Percentiles rank a stretch among this genome's conserved stretches.
Evolutionary conservation across 1,284 basidiomycete species (phyloP).

Genomic region (Xerocomus nothofagi): DNA sequence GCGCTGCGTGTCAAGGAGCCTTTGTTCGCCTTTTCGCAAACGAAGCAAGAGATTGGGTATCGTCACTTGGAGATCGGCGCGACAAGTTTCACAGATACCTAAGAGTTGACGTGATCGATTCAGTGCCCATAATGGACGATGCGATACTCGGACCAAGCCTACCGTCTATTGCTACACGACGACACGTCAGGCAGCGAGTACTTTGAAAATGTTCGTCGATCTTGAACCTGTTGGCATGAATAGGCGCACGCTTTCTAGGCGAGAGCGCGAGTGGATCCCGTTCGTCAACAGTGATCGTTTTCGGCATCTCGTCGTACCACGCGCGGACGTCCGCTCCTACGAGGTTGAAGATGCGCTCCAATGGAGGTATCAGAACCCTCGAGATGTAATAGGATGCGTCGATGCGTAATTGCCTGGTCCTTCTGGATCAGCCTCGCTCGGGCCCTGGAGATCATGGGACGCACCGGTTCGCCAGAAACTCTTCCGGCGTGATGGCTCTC

Average conservation of each 20-base stretch:
- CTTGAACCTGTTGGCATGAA: constrained; percentile 40
- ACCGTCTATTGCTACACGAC: constrained; percentile 57
- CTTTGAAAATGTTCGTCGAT: constrained; percentile 80
- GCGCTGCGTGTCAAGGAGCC: constrained; percentile 56
- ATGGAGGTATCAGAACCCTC: constrained; percentile 83
- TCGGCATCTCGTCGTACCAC: constrained; percentile 93
- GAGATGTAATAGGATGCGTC: constrained; percentile 81
- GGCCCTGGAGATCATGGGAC: constrained; percentile 10
- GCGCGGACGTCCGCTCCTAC: constrained; percentile 85
- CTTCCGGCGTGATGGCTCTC: constrained; percentile 77
- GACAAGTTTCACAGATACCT: constrained; percentile 75
- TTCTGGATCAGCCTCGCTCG: neutral
- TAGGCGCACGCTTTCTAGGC: constrained; percentile 47
- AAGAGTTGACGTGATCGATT: neutral
- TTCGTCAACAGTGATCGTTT: constrained; percentile 37
- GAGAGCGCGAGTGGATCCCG: constrained; percentile 34
- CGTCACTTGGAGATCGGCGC: constrained; percentile 51
- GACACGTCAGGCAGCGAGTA: constrained; percentile 72
- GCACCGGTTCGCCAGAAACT: constrained; percentile 73
- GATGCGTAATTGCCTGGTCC: constrained; percentile 21
- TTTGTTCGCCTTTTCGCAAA: constrained; percentile 58
- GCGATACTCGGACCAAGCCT: constrained; percentile 8
- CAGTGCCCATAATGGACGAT: neutral
- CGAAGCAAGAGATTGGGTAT: constrained; percentile 59
- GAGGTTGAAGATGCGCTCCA: constrained; percentile 90